Base-by-base conservation (phyloP, 2,329 filamentous ascomycete genomes). In the Alternaria sp. region DNA sequence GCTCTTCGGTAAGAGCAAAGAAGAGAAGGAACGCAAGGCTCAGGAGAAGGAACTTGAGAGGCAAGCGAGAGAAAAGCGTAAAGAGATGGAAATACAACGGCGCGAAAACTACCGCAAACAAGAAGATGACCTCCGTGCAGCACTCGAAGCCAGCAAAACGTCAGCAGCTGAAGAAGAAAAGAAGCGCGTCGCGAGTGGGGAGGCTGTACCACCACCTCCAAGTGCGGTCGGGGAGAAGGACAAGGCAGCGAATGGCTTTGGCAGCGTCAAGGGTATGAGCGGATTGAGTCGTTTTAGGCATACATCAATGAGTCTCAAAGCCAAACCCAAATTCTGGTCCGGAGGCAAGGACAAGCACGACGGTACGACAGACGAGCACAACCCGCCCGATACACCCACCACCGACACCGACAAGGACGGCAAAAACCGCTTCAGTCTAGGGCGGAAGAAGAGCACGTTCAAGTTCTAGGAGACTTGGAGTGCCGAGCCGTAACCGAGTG, bases 231-330 rank as follows among this genome's bases (percentile, higher is more conserved):
- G 49, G 17, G 57, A 54, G 12, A 61, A 62, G 13, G 57, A 61
- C 7, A 70, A 68, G 17, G 66, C 67, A 40, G 73, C 80, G 21
- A 81, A 81, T 50, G 82, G 84, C 6, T 63, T 65, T 21, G 80
- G 77, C 54, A 80, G 78, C 23, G 68, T 79, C 9, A 69, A 69
- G 19, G 69, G 71, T 19, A 70, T 68, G 36, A 68, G 77, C 54
- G 79, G 82, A 8, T 81, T 96, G 45, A 88, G 88, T 72, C 85
- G 92, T 47, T 89, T 91, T 67, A 87, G 89, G 69, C 86, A 90
- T 58, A 88, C 88, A 10, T 93, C 90, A 78, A 95, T 92, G 82
- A 93, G 92, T 67, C 86, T 97, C 83, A 88, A 91, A 52, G 88
- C 90, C 66, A 93, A 91, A 79, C 91, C 91, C 69, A 90, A 92